Base-by-base conservation (phyloP, 805 yeast species). In the Starmerella riodocensis region DNA sequence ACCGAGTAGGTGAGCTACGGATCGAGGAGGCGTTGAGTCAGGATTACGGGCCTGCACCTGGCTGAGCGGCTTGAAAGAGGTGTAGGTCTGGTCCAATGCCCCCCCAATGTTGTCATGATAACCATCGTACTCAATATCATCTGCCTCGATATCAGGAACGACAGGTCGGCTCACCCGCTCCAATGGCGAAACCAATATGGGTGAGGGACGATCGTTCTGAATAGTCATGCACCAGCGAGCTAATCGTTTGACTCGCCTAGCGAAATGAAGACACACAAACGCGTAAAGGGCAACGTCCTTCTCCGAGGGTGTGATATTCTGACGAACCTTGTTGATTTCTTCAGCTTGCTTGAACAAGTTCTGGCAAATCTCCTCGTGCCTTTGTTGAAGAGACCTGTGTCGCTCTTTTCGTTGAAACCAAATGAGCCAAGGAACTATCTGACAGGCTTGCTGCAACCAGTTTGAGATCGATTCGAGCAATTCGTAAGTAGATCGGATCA, bases 21-120 rank as follows among this genome's bases (percentile, higher is more conserved):
- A 43, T 25, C 56, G 45, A 2, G 61, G 59, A 1, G 60, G 59
- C 1, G 55, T 40, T 6, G 55, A 53, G 30, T 57, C 60, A 3
- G 59, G 59, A 37, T 56, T 45, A 16, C 62, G 44, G 2, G 41
- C 45, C 29, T 53, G 53, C 1, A 46, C 51, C 3, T 25, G 32
- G 9, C 22, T 18, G 21, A 34, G 20, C 1, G 52, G 50, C 20
- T 40, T 28, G 30, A 49, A 49, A 3, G 37, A 23, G 3, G 46
- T 46, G 29, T 32, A 32, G 4, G 44, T 23, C 6, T 36, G 39
- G 5, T 39, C 33, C n/a, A 42, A 35, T 13, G 46, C 33, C 2
- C 9, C 29, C 6, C 34, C 42, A 4, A 39, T 18, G 6, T 28
- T 32, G 13, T 37, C 33, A 8, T 42, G 32, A 28, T 22, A 34